Conservation (phyloP, 2,329 filamentous ascomycete genomes). For the Zasmidium citrigriseum region DNA sequence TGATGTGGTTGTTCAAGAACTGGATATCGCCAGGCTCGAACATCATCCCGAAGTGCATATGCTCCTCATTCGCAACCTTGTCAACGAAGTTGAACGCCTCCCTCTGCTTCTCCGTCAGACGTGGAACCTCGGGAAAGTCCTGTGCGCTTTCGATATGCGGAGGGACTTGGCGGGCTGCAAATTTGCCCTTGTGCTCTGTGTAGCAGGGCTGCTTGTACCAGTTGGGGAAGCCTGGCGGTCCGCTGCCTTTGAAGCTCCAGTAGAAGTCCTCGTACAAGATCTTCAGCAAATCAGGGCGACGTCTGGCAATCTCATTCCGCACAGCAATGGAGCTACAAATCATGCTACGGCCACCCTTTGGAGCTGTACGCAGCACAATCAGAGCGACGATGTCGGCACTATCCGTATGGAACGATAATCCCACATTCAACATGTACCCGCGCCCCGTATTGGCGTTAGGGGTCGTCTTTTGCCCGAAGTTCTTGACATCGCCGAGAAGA, state of each 20-base stretch:
- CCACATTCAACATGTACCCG: too few relatives aligned
- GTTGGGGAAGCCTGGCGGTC: background rate
- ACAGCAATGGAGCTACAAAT: background rate
- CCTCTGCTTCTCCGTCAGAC: too few relatives aligned
- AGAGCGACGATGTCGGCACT: too few relatives aligned
- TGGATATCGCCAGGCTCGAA: too few relatives aligned
- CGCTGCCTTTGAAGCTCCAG: background rate
- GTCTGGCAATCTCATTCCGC: background rate
- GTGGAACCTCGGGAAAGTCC: background rate
- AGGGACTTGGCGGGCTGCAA: background rate
- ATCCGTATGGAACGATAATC: too few relatives aligned
- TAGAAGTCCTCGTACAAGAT: background rate
- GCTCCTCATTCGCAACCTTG: too few relatives aligned
- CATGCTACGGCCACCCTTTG: background rate
- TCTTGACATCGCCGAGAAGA: too few relatives aligned
- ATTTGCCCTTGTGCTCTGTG: background rate
- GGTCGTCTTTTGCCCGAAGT: too few relatives aligned
- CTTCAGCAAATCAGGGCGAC: background rate
- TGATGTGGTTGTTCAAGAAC: too few relatives aligned
- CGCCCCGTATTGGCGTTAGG: too few relatives aligned
- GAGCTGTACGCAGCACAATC: background rate
- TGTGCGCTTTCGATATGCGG: background rate
- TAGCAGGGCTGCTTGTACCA: background rate
- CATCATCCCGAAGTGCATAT: too few relatives aligned
- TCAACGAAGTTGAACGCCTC: too few relatives aligned